phyloP scores from a whole-genome alignment of 164 flowering plant species.

The Tetrastigma voinierianum region DNA sequence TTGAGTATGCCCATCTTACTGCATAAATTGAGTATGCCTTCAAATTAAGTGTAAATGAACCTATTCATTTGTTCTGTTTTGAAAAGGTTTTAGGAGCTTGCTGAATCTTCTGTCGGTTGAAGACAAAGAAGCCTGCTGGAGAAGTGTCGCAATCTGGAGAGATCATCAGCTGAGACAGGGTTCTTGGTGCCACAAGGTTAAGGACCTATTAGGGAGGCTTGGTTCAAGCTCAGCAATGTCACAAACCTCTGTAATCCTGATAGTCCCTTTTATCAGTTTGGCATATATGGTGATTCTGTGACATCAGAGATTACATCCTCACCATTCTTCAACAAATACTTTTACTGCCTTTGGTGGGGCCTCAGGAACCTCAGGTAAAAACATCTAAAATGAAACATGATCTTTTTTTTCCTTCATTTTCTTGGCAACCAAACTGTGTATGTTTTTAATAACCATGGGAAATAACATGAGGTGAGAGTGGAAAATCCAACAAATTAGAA shows the following conservation, averaged over 20 bases:
- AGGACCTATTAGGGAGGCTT: conserved; percentile 27
- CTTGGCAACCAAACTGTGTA: no score
- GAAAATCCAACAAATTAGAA: no score
- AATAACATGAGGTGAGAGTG: no score
- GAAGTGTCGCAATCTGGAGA: conserved; percentile 30
- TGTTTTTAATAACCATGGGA: no score
- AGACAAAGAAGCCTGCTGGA: conserved; percentile 73
- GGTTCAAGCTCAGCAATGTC: conserved; percentile 54
- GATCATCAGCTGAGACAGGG: conserved; percentile 35
- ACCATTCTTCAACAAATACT: conserved; percentile 58
- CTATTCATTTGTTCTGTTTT: background rate
- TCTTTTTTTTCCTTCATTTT: no score
- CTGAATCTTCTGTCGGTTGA: conserved; percentile 68
- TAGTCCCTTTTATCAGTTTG: conserved; percentile 40
- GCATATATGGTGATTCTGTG: conserved; percentile 64
- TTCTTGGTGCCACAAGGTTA: conserved; percentile 39
- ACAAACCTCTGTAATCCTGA: conserved; percentile 38
- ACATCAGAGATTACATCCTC: conserved; percentile 43
- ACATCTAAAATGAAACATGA: background rate
- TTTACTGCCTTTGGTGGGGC: conserved; percentile 80
- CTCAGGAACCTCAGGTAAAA: conserved; percentile 56
- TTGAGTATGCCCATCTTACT: no score
- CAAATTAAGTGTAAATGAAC: no score
- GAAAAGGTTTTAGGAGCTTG: conserved; percentile 60
- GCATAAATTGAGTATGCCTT: no score